Conservation (phyloP, 2,329 filamentous ascomycete genomes). For the Zalaria sp. region DNA sequence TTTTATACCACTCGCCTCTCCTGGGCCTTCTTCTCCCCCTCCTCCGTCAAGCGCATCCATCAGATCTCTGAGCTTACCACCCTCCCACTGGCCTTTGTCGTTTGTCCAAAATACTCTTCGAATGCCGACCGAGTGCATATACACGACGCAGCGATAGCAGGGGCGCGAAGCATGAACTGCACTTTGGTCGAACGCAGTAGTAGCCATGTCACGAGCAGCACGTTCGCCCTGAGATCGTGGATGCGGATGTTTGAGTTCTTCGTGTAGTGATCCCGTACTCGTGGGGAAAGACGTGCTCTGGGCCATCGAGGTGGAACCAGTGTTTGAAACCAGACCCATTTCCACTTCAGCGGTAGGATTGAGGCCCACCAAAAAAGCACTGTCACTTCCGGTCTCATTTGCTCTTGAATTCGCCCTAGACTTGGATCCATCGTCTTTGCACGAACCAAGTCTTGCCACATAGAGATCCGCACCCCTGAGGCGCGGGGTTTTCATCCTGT, state of each 20-base stretch:
- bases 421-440: slow-evolving; percentile 4
- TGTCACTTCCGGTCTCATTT: too few relatives aligned
- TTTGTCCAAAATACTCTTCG: slow-evolving; percentile 41
- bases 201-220: neutral
- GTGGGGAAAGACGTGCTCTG: too few relatives aligned
- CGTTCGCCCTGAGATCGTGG: neutral
- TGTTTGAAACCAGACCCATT: too few relatives aligned
- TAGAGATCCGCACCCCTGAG: slow-evolving; percentile 38
- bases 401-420: too few relatives aligned
- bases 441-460: slow-evolving; percentile 29
- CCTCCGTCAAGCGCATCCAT: slow-evolving; percentile 29
- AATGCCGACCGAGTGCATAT: slow-evolving; percentile 38
- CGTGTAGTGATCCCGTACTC: slow-evolving; percentile 28
- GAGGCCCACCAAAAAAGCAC: too few relatives aligned
- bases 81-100: slow-evolving; percentile 33
- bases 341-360: too few relatives aligned
- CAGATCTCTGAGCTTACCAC: slow-evolving; percentile 35
- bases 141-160: slow-evolving; percentile 38
- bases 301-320: too few relatives aligned
- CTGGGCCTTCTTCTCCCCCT: slow-evolving; percentile 11
- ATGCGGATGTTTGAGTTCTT: slow-evolving; percentile 25
- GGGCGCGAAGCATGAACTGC: slow-evolving; percentile 23
- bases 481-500: slow-evolving; percentile 31
- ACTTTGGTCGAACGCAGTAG: neutral
- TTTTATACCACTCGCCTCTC: slow-evolving; percentile 8